Evolutionary conservation across 1,139 yeast species (phyloP), one percentile per base, ranked within the genome.

Genomic region (Taphrina confusa): DNA sequence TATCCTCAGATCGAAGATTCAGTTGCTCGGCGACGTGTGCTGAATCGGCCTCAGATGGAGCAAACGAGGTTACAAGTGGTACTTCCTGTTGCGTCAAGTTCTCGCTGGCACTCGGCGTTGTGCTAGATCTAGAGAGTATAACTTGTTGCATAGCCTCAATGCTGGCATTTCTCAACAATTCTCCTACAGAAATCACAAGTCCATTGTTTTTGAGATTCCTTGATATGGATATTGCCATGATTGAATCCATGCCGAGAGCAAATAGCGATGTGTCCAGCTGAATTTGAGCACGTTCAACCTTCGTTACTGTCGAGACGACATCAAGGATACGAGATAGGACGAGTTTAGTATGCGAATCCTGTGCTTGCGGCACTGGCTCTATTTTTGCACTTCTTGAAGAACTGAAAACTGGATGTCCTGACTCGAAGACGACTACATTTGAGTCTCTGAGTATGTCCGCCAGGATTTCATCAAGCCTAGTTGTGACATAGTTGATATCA

Each of bases 171-270:
- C 57, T 39, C 25, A 66, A 25, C 11, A 66, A 61, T 4, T 64
- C 64, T 11, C 64, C 56, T 18, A 66, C 68, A 22, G 67, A 63
- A 11, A 66, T 22, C 9, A 28, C 20, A 8, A 63, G n/a, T 2
- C 59, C 61, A 11, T 47, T 28, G 14, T 34, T 39, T 2, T 66
- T 59, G 14, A 66, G 57, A 18, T 16, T 14, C 11, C 52, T 50
- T 2, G 66, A 61, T 9, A 65, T 60, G 20, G 50, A 44, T 37
- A 66, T 66, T 25, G 66, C 67, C 27, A 62, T 57, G 37, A 66
- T 66, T 11, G 68, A 66, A 36, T 66, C 68, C 28, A 66, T 36
- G 4, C 68, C 68, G 45, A 65, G 30, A 4, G 61, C 57, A 34
- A 63, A 66, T 4, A 66, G 56, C 6, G 64, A 59, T 4, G 60